These are phyloP conservation scores for Aureobasidium subglaciale DNA, from an alignment of 2,329 filamentous ascomycete species.

Conservation along the genomic window DNA sequence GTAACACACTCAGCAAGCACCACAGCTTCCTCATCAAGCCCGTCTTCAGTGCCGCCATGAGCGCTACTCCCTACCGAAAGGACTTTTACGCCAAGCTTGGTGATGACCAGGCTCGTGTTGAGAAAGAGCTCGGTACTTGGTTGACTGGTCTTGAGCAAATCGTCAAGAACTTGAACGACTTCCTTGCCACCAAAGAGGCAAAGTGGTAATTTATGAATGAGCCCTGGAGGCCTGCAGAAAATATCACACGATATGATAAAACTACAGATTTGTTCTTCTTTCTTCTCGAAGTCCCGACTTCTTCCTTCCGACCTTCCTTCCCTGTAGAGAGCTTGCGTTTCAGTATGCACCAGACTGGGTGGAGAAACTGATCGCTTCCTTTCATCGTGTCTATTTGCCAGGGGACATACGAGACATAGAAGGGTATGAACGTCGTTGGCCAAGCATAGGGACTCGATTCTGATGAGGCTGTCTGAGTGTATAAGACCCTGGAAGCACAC, in stretches of 20 bases:
- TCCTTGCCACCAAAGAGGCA: conserved; percentile 48
- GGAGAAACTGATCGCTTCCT: too few relatives aligned
- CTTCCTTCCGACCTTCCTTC: too few relatives aligned
- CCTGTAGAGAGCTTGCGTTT: too few relatives aligned
- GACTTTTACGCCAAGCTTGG: conserved; percentile 90
- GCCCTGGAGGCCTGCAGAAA: conserved; percentile 4
- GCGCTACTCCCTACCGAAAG: conserved; percentile 83
- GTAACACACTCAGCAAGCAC: conserved; percentile 79
- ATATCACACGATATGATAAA: neutral
- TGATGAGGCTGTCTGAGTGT: too few relatives aligned
- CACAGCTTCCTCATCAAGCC: conserved; percentile 87
- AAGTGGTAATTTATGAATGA: conserved; percentile 25
- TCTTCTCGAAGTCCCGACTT: neutral
- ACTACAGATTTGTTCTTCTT: conserved; percentile 3
- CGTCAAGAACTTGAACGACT: conserved; percentile 66
- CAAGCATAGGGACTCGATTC: too few relatives aligned
- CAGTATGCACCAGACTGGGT: too few relatives aligned
- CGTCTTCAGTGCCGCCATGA: conserved; percentile 88
- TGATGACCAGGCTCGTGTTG: conserved; percentile 55
- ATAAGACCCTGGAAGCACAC: too few relatives aligned
- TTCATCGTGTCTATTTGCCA: too few relatives aligned
- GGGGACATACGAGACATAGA: too few relatives aligned
- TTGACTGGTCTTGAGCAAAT: conserved; percentile 70
- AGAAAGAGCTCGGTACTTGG: conserved; percentile 60
- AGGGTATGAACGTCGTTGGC: too few relatives aligned